A percentile compares a stretch with the other conserved stretches of the same genome.
These are phyloP conservation scores for Phyllosticta capitalensis DNA, from an alignment of 2,329 filamentous ascomycete genomes.

Conservation along the genomic window DNA sequence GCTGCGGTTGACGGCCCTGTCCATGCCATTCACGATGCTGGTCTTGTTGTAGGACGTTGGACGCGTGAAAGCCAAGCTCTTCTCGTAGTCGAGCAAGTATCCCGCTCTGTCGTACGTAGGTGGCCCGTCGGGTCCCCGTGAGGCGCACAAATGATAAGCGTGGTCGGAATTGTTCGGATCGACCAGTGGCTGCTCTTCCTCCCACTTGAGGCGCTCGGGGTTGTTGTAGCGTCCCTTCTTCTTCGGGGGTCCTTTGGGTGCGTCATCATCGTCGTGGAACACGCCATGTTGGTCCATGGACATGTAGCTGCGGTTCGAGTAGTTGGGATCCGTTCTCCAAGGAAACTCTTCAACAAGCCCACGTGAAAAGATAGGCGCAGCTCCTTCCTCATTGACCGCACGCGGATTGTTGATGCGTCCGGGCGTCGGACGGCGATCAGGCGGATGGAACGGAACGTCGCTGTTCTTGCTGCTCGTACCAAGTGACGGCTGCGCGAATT, in stretches of 20 bases:
- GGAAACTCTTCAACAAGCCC: neutral
- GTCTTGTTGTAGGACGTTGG: neutral
- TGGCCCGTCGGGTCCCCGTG: slow-evolving; percentile 1
- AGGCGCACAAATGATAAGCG: neutral
- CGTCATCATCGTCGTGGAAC: neutral
- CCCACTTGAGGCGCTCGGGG: neutral
- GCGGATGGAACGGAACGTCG: neutral
- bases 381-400: neutral
- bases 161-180: neutral
- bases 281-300: neutral
- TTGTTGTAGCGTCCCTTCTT: neutral
- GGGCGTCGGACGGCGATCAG: neutral
- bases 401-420: slow-evolving; percentile 2
- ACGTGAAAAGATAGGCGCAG: neutral
- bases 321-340: neutral
- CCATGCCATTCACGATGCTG: neutral
- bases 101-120: slow-evolving; percentile 13
- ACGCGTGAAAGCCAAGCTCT: neutral
- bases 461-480: neutral
- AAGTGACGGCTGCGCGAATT: neutral
- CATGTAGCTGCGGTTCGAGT: neutral
- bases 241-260: neutral
- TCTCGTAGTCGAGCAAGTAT: slow-evolving; percentile 13
- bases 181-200: neutral
- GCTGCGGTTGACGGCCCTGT: neutral